phyloP scores from a whole-genome alignment of 2,329 filamentous ascomycete species.

The Capronia coronata region DNA sequence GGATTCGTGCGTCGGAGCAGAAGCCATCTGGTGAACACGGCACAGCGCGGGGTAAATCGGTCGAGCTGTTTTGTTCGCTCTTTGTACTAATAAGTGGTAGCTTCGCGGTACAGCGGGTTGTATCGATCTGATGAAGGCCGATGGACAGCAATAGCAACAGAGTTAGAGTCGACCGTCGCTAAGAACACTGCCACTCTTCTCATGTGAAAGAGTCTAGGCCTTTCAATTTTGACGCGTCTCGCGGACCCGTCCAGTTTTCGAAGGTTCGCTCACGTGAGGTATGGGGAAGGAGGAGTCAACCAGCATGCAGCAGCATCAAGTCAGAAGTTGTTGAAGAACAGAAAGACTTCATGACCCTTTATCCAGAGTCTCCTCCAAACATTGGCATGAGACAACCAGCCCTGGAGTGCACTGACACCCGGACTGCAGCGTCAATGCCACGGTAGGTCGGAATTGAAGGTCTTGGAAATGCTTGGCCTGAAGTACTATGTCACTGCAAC shows the following conservation, averaged over 20 bases:
- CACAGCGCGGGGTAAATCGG: conserved; percentile 14
- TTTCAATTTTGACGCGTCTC: not conserved
- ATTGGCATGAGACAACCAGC: conserved; percentile 12
- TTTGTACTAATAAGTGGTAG: conserved; percentile 1
- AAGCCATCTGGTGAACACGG: conserved; percentile 11
- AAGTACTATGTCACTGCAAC: not conserved
- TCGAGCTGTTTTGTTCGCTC: not conserved
- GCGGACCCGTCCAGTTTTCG: not conserved
- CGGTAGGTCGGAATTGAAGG: no score
- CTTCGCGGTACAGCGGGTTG: not conserved
- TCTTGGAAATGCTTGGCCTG: conserved; percentile 22
- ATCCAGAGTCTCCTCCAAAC: conserved; percentile 4
- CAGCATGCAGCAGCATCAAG: conserved; percentile 26
- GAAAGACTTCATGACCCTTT: conserved; percentile 18
- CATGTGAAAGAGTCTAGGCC: conserved; percentile 14
- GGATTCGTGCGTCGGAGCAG: conserved; percentile 10
- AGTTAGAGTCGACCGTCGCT: no score
- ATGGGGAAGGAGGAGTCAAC: conserved; percentile 11
- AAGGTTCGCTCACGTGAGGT: conserved; percentile 1
- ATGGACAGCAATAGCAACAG: conserved; percentile 2
- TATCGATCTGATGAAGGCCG: conserved; percentile 5
- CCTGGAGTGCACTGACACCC: conserved; percentile 1
- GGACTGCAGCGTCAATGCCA: no score
- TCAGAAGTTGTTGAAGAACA: conserved; percentile 19
- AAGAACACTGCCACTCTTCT: conserved; percentile 16